Evolutionary conservation across 306 rosid genomes (phyloP).

Genomic region (Acacia acuminata): DNA sequence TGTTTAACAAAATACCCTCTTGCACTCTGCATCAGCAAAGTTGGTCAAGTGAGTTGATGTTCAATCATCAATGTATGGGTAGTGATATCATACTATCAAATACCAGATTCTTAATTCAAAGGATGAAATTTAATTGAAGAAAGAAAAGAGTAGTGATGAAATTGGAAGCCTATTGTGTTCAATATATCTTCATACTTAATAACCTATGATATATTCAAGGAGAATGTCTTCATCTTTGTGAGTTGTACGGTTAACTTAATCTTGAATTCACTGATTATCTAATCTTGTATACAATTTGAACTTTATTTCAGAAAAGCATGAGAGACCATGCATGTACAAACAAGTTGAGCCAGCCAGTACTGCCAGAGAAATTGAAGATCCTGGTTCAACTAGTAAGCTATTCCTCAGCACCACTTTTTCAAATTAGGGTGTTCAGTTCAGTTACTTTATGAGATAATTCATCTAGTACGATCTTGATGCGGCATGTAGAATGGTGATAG

Average conservation of each 20-base stretch:
- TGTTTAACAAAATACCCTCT: background rate
- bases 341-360: slow-evolving; percentile 48
- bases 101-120: slow-evolving; percentile 15
- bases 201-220: background rate
- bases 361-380: slow-evolving; percentile 45
- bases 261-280: slow-evolving; percentile 26
- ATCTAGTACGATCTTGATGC: slow-evolving; percentile 2
- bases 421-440: slow-evolving; percentile 18
- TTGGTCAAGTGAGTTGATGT: slow-evolving; percentile 3
- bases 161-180: slow-evolving; percentile 4
- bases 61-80: background rate
- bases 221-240: slow-evolving; percentile 11
- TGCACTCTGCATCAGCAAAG: background rate
- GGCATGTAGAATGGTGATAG: slow-evolving; percentile 16
- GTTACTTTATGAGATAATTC: slow-evolving; percentile 4
- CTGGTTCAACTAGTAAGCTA: slow-evolving; percentile 52
- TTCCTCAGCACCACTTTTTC: slow-evolving; percentile 20
- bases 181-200: background rate
- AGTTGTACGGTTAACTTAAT: slow-evolving; percentile 10
- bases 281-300: slow-evolving; percentile 32
- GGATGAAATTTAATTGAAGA: slow-evolving; percentile 22
- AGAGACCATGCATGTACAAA: slow-evolving; percentile 37
- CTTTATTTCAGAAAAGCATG: slow-evolving; percentile 61
- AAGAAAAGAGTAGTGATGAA: background rate
- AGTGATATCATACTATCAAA: background rate